Evolutionary conservation across 768 basidiomycete species (phyloP), one percentile per base, ranked within the genome.

Genomic region (Lentinula sp.): DNA sequence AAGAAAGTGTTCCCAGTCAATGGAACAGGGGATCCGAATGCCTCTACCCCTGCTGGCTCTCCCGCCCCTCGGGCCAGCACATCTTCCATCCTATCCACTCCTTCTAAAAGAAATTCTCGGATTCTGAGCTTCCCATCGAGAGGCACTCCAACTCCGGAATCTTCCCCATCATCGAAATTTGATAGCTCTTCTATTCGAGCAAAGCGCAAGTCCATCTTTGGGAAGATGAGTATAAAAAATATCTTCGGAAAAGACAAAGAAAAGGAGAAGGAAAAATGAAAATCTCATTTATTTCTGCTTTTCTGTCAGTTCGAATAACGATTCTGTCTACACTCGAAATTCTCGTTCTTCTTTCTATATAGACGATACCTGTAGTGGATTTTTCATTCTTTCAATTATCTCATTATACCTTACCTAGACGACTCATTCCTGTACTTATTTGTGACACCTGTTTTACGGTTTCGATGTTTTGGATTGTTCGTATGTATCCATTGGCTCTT

Each of bases 191-290:
- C 64, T n/a, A 70, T 41, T 33, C 74, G 79, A 61, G 85, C 85
- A 74, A 86, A 84, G 68, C 75, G 76, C 49, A 68, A 71, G 6
- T 85, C 85, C 15, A 67, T 87, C 35, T 77, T 88, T 57, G 79
- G 79, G 28, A 85, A 77, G 65, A 67, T 77, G 49, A 61, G 49
- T 33, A 42, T 82, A 56, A 86, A 82, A 67, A 67, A 76, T 43
- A 66, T 85, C 6, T 87, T 88, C 66, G 67, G 72, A 15, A 67
- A 70, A 39, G 75, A 82, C 59, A 79, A 77, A 66, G 75, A 81
- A 20, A 80, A 81, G 64, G 69, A 68, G 43, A 72, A 77, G 52
- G 71, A 77, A 20, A 39, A 66, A 69, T 73, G 61, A 72, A n/a
- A n/a, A n/a, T n/a, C n/a, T n/a, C n/a, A n/a, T n/a, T n/a, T n/a